Percentiles rank a stretch among this genome's conserved stretches.
These are phyloP conservation scores for Aspergillus floridensis DNA, from an alignment of 2,329 filamentous ascomycete species.

Conservation along the genomic window DNA sequence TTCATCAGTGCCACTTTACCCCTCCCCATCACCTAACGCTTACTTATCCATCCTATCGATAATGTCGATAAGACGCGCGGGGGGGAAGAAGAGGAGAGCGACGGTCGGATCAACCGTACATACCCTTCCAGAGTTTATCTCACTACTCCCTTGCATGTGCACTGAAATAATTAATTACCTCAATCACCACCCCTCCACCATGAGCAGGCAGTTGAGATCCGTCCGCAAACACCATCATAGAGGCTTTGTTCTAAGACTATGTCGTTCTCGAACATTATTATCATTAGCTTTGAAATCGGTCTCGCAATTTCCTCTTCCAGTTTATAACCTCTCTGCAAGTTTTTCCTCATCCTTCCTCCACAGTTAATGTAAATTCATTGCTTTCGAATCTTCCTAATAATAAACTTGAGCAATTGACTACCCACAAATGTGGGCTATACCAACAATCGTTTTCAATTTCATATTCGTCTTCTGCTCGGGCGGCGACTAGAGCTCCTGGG, in stretches of 20 bases:
- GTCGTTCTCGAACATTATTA: too few relatives aligned
- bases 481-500: neutral
- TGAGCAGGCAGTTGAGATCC: neutral
- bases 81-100: slow-evolving; percentile 5
- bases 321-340: neutral
- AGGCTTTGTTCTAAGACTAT: too few relatives aligned
- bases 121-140: slow-evolving; percentile 2
- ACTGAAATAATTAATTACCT: slow-evolving; percentile 13
- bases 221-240: neutral
- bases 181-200: neutral
- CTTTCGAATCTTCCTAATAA: too few relatives aligned
- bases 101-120: slow-evolving; percentile 7
- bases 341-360: neutral
- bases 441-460: too few relatives aligned
- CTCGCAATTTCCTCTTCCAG: neutral
- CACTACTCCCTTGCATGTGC: slow-evolving; percentile 23
- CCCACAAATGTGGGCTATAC: too few relatives aligned
- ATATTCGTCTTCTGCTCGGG: neutral
- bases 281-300: neutral
- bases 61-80: slow-evolving; percentile 22
- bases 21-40: neutral
- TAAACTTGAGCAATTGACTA: too few relatives aligned
- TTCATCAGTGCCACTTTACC: neutral
- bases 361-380: neutral
- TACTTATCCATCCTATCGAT: slow-evolving; percentile 15